Percentiles rank a stretch among this genome's conserved stretches.
Conservation (phyloP, 2,329 filamentous ascomycete genomes). For the Xylariaceae sp. region DNA sequence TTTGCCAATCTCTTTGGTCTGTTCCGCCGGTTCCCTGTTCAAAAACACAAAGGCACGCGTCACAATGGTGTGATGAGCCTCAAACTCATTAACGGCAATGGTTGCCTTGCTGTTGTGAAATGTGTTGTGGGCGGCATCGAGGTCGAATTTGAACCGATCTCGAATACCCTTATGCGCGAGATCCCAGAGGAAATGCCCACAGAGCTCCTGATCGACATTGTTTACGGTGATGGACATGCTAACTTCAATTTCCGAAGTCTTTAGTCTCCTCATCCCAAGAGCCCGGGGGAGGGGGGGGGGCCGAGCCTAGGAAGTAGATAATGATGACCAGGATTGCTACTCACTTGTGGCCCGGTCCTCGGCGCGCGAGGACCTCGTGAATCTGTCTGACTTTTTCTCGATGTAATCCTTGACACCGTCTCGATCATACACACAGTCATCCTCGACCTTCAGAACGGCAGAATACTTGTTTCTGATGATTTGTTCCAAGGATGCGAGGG, state of each 20-base stretch:
- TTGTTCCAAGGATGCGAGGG: constrained; percentile 11
- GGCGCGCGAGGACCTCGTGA: constrained; percentile 2
- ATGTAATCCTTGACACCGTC: constrained; percentile 13
- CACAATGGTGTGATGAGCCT: constrained; percentile 18
- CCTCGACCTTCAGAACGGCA: constrained; percentile 14
- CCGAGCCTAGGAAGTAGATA: too few relatives aligned
- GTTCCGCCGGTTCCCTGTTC: constrained; percentile 1
- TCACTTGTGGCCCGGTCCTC: constrained; percentile 11
- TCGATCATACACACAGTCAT: constrained; percentile 8
- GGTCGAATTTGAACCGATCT: constrained; percentile 19
- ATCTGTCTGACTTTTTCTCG: constrained; percentile 7
- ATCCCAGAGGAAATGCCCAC: constrained; percentile 20
- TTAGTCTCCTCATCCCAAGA: too few relatives aligned
- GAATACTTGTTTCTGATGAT: constrained; percentile 19
- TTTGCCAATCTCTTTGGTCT: constrained; percentile 10
- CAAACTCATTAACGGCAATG: constrained; percentile 18
- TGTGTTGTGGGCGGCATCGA: constrained; percentile 11
- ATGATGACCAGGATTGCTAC: too few relatives aligned
- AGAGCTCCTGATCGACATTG: constrained; percentile 19
- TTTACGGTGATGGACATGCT: constrained; percentile 21
- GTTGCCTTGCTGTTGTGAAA: constrained; percentile 5
- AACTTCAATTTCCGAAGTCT: too few relatives aligned
- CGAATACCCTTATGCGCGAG: constrained; percentile 18
- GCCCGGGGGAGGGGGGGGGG: too few relatives aligned
- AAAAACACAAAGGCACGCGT: constrained; percentile 15